Conservation (phyloP, 1,139 yeast species). For the Pichia sp. region DNA sequence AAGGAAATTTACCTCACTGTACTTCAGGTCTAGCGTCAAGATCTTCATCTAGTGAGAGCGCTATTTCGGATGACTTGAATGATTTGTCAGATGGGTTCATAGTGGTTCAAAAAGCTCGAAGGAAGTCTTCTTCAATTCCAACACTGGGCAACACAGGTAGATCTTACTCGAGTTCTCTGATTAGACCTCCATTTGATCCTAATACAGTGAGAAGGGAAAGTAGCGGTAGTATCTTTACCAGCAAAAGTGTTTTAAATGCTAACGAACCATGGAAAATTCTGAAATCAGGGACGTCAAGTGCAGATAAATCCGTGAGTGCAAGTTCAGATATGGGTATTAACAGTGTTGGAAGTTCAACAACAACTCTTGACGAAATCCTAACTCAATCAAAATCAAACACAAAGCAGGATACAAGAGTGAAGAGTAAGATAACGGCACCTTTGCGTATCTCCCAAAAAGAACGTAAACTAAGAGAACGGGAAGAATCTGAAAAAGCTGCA, state of each 20-base stretch:
- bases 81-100: constrained; percentile 13
- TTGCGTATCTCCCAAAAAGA: constrained; percentile 29
- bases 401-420: constrained; percentile 8
- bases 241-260: not conserved
- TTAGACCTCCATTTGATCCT: not conserved
- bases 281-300: not conserved
- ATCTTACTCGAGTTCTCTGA: constrained; percentile 5
- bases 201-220: constrained; percentile 2
- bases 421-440: constrained; percentile 8
- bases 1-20: not conserved
- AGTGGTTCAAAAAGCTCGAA: constrained; percentile 12
- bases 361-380: constrained; percentile 14
- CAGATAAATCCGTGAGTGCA: not conserved
- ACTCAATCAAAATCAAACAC: constrained; percentile 4
- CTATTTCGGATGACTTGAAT: constrained; percentile 23
- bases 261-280: constrained; percentile 9
- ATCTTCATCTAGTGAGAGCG: constrained; percentile 24
- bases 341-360: not conserved
- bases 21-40: not conserved
- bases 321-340: not conserved
- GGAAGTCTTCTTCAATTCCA: constrained; percentile 20
- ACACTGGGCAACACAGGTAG: not conserved
- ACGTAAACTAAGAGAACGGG: constrained; percentile 34
- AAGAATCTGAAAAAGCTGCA: constrained; percentile 38
- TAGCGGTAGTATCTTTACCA: not conserved